phyloP scores from a whole-genome alignment of 2,329 filamentous ascomycete species.

The Tolypocladium cylindrosporum region DNA sequence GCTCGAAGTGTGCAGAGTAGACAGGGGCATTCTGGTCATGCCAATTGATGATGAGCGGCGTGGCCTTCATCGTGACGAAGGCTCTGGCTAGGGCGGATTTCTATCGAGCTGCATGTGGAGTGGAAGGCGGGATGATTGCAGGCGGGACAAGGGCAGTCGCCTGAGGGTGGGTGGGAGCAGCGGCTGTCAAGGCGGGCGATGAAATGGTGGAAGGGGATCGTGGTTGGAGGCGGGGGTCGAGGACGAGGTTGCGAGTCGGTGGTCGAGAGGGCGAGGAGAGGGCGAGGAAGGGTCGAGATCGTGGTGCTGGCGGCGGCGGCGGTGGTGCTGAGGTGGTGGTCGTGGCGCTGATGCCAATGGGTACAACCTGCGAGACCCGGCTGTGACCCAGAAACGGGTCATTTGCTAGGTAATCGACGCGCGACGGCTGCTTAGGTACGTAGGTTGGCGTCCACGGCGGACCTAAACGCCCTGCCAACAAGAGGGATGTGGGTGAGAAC shows the following conservation, averaged over 20 bases:
- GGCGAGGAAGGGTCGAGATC: background rate
- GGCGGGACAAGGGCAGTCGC: background rate
- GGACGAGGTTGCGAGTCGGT: background rate
- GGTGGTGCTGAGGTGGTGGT: background rate
- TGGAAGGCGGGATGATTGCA: background rate
- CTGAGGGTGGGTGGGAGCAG: background rate
- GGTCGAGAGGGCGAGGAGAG: background rate
- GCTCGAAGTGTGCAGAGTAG: slow-evolving; percentile 96
- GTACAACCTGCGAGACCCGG: background rate
- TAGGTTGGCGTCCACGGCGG: background rate
- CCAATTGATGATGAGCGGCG: slow-evolving; percentile 96
- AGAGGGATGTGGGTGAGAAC: background rate
- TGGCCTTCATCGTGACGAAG: slow-evolving; percentile 72
- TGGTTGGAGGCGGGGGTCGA: background rate
- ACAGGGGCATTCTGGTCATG: slow-evolving; percentile 95
- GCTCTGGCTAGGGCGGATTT: slow-evolving; percentile 13
- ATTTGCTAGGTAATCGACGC: background rate
- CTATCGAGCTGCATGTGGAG: slow-evolving; percentile 19
- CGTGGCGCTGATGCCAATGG: background rate
- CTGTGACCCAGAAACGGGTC: background rate
- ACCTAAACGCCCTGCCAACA: background rate
- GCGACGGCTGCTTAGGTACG: background rate
- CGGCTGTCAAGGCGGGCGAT: background rate
- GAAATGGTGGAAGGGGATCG: background rate
- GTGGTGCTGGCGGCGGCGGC: background rate